A percentile compares a stretch with the other conserved stretches of the same genome.
phyloP scores from a whole-genome alignment of 169 alveolate genomes.

The Plasmodium vivax region DNA sequence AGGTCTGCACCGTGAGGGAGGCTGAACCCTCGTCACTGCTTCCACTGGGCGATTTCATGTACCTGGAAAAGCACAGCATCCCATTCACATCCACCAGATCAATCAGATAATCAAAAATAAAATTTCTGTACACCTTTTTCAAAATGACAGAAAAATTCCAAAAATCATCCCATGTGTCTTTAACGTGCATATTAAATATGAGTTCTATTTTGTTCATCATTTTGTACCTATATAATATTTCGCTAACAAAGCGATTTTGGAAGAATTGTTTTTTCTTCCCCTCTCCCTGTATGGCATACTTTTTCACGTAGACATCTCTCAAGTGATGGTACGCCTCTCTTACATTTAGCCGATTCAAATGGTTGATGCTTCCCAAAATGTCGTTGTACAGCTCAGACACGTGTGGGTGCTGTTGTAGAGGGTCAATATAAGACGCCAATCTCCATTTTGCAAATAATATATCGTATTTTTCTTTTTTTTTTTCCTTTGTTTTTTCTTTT shows the following conservation, averaged over 20 bases:
- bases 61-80: not conserved
- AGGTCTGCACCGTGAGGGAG: not conserved
- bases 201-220: conserved; percentile 37
- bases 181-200: conserved; percentile 20
- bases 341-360: conserved; percentile 23
- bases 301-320: conserved; percentile 12
- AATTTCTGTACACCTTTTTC: conserved; percentile 7
- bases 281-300: not conserved
- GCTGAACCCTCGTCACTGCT: not conserved
- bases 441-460: not conserved
- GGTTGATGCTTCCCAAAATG: conserved; percentile 17
- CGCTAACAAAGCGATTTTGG: conserved; percentile 45
- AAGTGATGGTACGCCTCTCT: conserved; percentile 23
- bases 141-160: conserved; percentile 29
- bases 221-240: conserved; percentile 64
- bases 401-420: not conserved
- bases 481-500: not conserved
- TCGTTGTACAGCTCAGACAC: conserved; percentile 43
- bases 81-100: conserved; percentile 57
- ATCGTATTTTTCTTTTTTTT: not conserved
- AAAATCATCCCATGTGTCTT: not conserved
- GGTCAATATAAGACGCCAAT: not conserved
- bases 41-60: not conserved
- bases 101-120: conserved; percentile 21
- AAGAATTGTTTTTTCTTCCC: not conserved